Evolutionary conservation across 768 basidiomycete genomes (phyloP), one percentile per base, ranked within the genome.

Genomic region (Naganishia randhawae): DNA sequence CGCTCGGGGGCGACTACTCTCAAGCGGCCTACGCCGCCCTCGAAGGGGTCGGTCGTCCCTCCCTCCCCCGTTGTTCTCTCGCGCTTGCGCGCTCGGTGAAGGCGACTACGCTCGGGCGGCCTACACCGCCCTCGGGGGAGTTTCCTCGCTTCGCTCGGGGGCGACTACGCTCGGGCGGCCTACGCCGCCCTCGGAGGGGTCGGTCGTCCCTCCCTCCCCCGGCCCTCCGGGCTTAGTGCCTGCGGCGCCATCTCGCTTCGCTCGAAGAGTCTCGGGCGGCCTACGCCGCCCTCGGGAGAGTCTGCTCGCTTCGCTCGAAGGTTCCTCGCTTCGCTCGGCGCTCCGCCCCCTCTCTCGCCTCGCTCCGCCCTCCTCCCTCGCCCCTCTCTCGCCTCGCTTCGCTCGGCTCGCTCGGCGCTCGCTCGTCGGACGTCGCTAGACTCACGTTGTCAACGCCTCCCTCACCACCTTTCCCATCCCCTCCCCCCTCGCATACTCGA

Each of bases 401-500:
- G 45, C 45, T 48, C 45, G 45, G n/a, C n/a, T 16, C 41, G 41
- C 6, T 41, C 22, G 13, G 7, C 29, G 35, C 25, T 25, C 53
- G 27, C 35, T 52, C 19, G 31, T 5, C 14, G 14, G n/a, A n/a
- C n/a, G n/a, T n/a, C n/a, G n/a, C n/a, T n/a, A n/a, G n/a, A 78
- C 86, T 41, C 74, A 90, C 89, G 89, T 86, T 33, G 91, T 93
- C 22, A 88, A 87, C 53, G 93, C 87, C 42, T 89, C 84, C 3
- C 89, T 88, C 2, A 92, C 89, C 25, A 95, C 83, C 50, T 89
- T 86, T 17, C 86, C 83, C 51, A 92, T 92, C 0, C 87, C 86
- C 75, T 91, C 88, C 52, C 85, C 84, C 78, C 90, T 88, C 0
- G 92, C 92, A 25, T 91, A 84, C 67, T 90, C 84, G 54, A 94